Conservation (phyloP, 2,329 filamentous ascomycete species). For the Colletotrichum noveboracense region DNA sequence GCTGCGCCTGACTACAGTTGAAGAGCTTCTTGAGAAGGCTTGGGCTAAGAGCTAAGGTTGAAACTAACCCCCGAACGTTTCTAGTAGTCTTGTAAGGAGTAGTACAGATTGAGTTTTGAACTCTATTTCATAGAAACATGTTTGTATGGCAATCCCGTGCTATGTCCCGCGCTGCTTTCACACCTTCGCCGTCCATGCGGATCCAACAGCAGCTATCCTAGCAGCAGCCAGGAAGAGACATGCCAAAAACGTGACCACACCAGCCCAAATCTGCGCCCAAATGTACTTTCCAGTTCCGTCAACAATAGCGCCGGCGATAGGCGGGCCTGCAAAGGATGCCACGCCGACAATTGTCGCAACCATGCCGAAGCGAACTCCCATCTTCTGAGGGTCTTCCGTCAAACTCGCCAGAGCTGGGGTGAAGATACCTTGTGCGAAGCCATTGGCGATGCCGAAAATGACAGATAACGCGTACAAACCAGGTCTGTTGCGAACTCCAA, state of each 20-base stretch:
- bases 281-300: not conserved
- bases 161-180: not conserved
- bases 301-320: not conserved
- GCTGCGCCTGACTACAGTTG: not conserved
- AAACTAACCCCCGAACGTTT: not conserved
- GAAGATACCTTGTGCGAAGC: not conserved
- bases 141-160: not conserved
- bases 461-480: not conserved
- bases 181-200: not conserved
- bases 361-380: not conserved
- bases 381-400: not conserved
- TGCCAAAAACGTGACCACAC: not conserved
- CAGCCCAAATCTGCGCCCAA: not conserved
- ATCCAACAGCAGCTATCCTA: not conserved
- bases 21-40: not conserved
- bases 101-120: not conserved
- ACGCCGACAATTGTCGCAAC: not conserved
- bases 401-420: not conserved
- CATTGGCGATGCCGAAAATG: not conserved
- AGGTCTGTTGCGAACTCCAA: not conserved
- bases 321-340: not conserved
- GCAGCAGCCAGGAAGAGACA: not conserved
- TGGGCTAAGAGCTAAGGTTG: not conserved
- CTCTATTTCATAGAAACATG: not conserved
- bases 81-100: fast-evolving